Percentiles rank a stretch among this genome's conserved stretches.
phyloP scores from a whole-genome alignment of 2,329 filamentous ascomycete species.

The Colletotrichum kahawae region DNA sequence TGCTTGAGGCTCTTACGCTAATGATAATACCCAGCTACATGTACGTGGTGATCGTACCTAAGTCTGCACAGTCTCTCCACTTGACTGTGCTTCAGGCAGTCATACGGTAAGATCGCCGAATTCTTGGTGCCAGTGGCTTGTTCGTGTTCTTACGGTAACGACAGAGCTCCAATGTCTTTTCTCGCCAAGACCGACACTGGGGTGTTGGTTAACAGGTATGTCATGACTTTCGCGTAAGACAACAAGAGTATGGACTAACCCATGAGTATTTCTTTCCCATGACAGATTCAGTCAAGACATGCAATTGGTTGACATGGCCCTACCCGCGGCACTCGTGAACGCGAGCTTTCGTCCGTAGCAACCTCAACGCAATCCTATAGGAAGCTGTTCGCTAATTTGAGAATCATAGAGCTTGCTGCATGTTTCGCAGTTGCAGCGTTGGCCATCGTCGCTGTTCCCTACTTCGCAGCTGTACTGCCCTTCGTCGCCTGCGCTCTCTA shows the following conservation, averaged over 20 bases:
- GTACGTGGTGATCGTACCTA: constrained; percentile 6
- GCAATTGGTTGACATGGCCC: constrained; percentile 41
- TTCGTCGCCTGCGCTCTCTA: background rate
- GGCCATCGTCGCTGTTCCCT: background rate
- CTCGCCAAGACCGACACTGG: constrained; percentile 40
- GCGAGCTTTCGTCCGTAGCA: background rate
- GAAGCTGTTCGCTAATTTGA: background rate
- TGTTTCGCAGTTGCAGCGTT: background rate
- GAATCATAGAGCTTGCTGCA: background rate
- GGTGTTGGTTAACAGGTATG: constrained; percentile 35
- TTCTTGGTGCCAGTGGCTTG: constrained; percentile 1
- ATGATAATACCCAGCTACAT: background rate
- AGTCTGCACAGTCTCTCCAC: constrained; percentile 4
- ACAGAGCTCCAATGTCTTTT: constrained; percentile 26
- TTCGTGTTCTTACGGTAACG: background rate
- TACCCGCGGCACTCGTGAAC: constrained; percentile 25
- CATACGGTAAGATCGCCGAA: background rate
- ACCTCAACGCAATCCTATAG: background rate
- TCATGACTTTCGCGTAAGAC: background rate
- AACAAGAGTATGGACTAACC: background rate
- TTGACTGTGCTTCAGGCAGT: background rate
- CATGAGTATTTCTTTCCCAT: constrained; percentile 28
- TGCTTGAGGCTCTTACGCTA: constrained; percentile 1
- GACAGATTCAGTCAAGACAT: constrained; percentile 45
- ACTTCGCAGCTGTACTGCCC: background rate